Conservation (phyloP, 169 alveolate genomes). For the Plasmodium knowlesi region DNA sequence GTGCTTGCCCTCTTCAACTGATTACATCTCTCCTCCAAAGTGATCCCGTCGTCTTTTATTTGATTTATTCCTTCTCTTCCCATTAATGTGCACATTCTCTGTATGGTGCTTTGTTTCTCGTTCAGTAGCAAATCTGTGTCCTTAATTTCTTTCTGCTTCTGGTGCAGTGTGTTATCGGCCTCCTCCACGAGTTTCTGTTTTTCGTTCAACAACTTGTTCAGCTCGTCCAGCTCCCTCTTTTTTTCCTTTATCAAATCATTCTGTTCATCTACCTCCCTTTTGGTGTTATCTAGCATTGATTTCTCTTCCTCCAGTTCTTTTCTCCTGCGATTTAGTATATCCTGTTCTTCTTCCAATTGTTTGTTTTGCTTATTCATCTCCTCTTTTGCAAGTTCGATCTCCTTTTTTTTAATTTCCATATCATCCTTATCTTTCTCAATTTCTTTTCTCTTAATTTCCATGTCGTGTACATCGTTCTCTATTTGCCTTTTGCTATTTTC, state of each 20-base stretch:
- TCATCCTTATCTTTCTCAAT: neutral
- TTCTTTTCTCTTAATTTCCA: conserved; percentile 19
- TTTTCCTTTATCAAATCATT: neutral
- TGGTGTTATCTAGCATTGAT: neutral
- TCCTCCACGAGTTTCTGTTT: neutral
- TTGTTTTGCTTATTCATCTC: neutral
- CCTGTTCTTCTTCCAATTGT: conserved; percentile 20
- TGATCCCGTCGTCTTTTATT: neutral
- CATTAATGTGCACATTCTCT: neutral
- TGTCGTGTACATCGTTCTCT: conserved; percentile 23
- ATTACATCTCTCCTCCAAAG: neutral
- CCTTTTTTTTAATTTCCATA: neutral
- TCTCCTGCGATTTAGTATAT: conserved; percentile 1
- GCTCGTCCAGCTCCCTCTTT: conserved; percentile 2
- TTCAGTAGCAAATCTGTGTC: neutral
- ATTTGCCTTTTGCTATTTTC: conserved; percentile 34
- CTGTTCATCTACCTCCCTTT: conserved; percentile 18
- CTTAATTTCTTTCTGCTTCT: neutral
- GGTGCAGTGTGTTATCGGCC: neutral
- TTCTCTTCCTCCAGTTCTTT: conserved; percentile 29
- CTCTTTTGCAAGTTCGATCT: neutral
- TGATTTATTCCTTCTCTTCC: neutral
- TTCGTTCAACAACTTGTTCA: neutral
- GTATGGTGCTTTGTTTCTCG: neutral
- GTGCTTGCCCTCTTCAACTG: neutral